phyloP scores from a whole-genome alignment of 495 filamentous ascomycete species.

The Trichoderma parareesei region DNA sequence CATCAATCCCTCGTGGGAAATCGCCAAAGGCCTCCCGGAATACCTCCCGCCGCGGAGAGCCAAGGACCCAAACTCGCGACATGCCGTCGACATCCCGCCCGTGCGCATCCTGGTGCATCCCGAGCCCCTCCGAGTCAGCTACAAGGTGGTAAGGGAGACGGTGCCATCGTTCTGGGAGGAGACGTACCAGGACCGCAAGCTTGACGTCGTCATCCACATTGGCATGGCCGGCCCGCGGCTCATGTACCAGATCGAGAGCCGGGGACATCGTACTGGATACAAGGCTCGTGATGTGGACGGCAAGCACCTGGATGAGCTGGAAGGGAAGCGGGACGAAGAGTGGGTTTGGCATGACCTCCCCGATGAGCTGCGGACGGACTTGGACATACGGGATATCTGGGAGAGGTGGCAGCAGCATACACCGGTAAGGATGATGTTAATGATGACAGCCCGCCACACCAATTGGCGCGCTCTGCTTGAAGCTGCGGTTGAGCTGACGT shows the following conservation, averaged over 20 bases:
- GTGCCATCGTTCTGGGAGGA: constrained; percentile 52
- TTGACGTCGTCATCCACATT: constrained; percentile 67
- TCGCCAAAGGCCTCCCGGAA: constrained; percentile 45
- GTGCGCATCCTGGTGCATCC: constrained; percentile 61
- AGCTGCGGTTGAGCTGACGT: neutral
- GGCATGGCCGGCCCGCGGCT: constrained; percentile 67
- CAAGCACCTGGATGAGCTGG: constrained; percentile 43
- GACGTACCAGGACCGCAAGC: constrained; percentile 30
- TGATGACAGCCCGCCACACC: neutral
- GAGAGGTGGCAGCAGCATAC: constrained; percentile 44
- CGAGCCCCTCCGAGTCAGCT: constrained; percentile 59
- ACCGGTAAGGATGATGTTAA: constrained; percentile 21
- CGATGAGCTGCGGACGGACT: constrained; percentile 35
- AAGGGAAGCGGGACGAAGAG: constrained; percentile 24
- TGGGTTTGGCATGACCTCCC: constrained; percentile 43
- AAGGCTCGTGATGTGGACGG: constrained; percentile 59
- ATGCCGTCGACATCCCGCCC: constrained; percentile 30
- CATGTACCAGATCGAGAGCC: constrained; percentile 62
- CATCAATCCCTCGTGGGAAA: constrained; percentile 67
- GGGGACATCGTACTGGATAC: constrained; percentile 72
- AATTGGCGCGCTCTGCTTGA: neutral
- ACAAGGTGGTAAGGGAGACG: constrained; percentile 50
- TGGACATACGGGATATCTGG: constrained; percentile 48
- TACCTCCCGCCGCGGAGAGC: constrained; percentile 41
- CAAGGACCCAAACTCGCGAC: constrained; percentile 23